These are phyloP conservation scores for Diaporthe nobilis DNA, from an alignment of 2,329 filamentous ascomycete species.

Conservation along the genomic window DNA sequence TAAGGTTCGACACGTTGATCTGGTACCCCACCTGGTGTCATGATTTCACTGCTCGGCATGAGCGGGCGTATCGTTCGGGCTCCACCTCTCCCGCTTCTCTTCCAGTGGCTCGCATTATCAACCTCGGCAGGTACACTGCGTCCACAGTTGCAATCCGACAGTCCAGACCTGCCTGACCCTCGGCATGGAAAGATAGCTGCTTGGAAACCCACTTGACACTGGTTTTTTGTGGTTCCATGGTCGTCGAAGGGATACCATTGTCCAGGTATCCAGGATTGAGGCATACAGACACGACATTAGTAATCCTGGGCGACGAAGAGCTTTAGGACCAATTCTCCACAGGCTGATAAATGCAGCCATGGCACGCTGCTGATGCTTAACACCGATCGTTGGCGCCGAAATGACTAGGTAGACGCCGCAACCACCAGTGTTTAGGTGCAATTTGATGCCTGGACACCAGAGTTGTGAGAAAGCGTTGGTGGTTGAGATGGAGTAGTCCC, in stretches of 20 bases:
- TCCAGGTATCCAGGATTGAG: neutral
- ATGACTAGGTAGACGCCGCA: neutral
- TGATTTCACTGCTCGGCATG: neutral
- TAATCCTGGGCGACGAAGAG: neutral
- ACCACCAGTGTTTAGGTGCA: neutral
- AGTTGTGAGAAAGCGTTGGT: neutral
- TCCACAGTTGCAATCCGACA: neutral
- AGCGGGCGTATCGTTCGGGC: neutral
- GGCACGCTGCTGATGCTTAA: neutral
- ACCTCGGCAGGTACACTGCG: conserved; percentile 4
- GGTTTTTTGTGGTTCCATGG: neutral
- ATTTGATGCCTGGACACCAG: neutral
- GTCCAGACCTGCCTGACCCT: neutral
- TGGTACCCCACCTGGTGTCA: conserved; percentile 18
- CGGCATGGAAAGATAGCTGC: neutral
- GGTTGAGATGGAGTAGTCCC: neutral
- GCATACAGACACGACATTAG: neutral
- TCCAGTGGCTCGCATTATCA: neutral
- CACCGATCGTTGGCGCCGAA: neutral
- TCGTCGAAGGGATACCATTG: neutral
- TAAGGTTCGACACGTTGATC: neutral
- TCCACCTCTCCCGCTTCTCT: neutral
- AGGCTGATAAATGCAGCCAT: conserved; percentile 1
- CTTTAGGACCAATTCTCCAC: neutral
- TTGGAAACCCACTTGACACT: neutral